Evolutionary conservation across 805 yeast genomes (phyloP), one percentile per base, ranked within the genome.

Genomic region (Candida anglica): DNA sequence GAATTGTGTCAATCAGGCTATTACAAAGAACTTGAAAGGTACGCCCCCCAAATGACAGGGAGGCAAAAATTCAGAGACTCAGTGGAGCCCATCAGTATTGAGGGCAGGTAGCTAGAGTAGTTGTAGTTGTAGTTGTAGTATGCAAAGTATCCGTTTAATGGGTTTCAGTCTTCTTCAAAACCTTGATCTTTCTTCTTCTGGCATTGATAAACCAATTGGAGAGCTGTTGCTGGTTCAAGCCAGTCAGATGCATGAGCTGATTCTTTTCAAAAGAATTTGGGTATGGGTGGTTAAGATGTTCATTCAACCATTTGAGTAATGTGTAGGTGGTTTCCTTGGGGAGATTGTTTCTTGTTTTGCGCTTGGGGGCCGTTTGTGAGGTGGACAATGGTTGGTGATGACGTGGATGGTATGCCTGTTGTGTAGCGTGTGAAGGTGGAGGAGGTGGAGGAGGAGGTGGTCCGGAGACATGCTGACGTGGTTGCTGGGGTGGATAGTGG

Each of bases 191-290:
- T 45, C 95, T 67, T 48, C 95, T 69, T 47, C 95, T 73, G 14
- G 91, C 94, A 53, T 86, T 86, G 50, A 86, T 86, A 49, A 86
- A 86, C 95, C 95, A 86, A 52, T 86, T 86, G 44, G 84, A 73
- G 40, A 86, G 69, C 57, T 86, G 95, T 40, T 83, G 86, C 56
- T 81, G 78, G 42, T 86, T 82, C 51, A 86, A 68, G 0, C 93
- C 91, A 0, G 95, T 86, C 51, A 73, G 69, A 44, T 70, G 66
- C 69, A 83, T 73, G 36, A 86, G 66, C 48, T 75, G 77, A 41
- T 74, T 70, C 62, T 86, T 86, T 48, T 86, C 95, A 30, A 77
- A 75, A 34, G 83, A 83, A 34, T 85, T 81, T 3, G 95, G 95
- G 55, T 86, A 86, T 10, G 95, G 95, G 49, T 85, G 84, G 40